Percentiles rank a stretch among this genome's conserved stretches.
Conservation (phyloP, 2,329 filamentous ascomycete genomes). For the Aspergillus floridensis region DNA sequence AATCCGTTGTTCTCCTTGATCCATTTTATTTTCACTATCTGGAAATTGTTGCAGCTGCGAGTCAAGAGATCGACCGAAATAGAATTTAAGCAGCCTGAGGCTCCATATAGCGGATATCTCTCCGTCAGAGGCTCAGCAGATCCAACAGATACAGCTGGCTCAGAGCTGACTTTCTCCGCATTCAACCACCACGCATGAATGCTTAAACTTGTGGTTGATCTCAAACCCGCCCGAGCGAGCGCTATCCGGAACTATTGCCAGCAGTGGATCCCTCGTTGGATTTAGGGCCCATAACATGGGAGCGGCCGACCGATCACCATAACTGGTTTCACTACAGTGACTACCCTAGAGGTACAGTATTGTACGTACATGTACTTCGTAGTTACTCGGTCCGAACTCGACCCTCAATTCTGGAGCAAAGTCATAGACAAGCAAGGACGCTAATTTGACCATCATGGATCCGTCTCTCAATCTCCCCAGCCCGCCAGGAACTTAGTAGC, state of each 20-base stretch:
- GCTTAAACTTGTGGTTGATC: conserved; percentile 12
- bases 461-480: not conserved
- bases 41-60: not conserved
- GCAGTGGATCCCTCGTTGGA: conserved; percentile 14
- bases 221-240: conserved; percentile 9
- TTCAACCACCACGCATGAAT: conserved; percentile 10
- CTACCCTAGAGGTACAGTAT: not conserved
- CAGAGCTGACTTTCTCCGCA: conserved; percentile 14
- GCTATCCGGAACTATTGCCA: conserved; percentile 20
- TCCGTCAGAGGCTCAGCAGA: not conserved
- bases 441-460: not conserved
- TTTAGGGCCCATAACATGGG: conserved; percentile 10
- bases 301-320: conserved; percentile 15
- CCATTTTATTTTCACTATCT: not conserved
- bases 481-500: not conserved
- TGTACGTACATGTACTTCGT: too few species aligned
- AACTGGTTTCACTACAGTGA: conserved; percentile 6
- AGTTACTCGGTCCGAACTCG: too few species aligned
- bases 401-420: not conserved
- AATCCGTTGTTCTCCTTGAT: too few species aligned
- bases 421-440: not conserved
- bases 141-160: not conserved
- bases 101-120: not conserved
- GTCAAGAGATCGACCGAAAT: not conserved
- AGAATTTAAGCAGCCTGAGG: not conserved